These are phyloP conservation scores for Fusarium sp. DNA, from an alignment of 2,329 filamentous ascomycete genomes.

Conservation along the genomic window DNA sequence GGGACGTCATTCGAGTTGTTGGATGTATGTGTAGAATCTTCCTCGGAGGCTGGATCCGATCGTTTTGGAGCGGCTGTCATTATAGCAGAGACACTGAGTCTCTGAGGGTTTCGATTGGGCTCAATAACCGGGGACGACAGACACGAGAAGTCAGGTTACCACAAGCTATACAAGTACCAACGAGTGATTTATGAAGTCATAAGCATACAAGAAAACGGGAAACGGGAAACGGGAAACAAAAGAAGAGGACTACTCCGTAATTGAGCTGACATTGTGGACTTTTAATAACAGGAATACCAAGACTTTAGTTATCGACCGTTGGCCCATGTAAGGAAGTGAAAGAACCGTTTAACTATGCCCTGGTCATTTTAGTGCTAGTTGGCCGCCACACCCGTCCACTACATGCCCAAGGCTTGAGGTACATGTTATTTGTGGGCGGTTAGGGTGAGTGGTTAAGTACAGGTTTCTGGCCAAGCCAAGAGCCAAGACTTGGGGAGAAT, in stretches of 20 bases:
- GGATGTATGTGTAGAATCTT: constrained; percentile 15
- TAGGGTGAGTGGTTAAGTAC: neutral
- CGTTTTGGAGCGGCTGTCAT: constrained; percentile 21
- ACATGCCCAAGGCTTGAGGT: neutral
- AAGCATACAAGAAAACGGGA: neutral
- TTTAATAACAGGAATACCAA: constrained; percentile 16
- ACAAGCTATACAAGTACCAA: neutral
- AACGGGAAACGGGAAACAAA: neutral
- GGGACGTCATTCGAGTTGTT: neutral
- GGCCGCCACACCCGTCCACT: constrained; percentile 19
- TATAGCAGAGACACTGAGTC: neutral
- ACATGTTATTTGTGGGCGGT: neutral
- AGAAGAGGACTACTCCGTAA: neutral
- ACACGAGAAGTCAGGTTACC: neutral
- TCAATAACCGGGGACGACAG: neutral
- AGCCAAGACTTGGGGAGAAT: constrained; percentile 1
- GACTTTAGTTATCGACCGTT: neutral
- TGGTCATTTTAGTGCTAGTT: neutral
- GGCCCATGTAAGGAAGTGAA: neutral
- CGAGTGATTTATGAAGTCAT: neutral
- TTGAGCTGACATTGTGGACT: neutral
- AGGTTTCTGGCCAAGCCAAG: neutral
- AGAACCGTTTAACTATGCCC: constrained; percentile 1
- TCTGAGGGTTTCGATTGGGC: constrained; percentile 1
- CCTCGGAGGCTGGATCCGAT: constrained; percentile 7